Percentiles rank a stretch among this genome's conserved stretches.
Evolutionary conservation across 2,329 filamentous ascomycete genomes (phyloP).

Genomic region (Dactylella cylindrospora): DNA sequence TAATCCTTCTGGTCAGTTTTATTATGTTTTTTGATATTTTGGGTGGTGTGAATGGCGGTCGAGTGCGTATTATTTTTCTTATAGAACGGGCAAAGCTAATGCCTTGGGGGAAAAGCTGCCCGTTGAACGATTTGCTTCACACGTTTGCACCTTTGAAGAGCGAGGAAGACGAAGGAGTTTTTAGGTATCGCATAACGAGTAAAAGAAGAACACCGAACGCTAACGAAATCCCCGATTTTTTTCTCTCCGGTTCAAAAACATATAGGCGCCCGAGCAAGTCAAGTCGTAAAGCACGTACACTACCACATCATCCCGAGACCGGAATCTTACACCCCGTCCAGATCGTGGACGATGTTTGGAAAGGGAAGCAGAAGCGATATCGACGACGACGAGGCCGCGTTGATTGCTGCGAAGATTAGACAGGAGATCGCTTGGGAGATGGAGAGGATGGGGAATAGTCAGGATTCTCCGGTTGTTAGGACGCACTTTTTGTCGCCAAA

Average conservation of each 20-base stretch:
- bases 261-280: constrained; percentile 74
- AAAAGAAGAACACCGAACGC: constrained; percentile 3
- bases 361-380: constrained; percentile 70
- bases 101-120: too few species aligned
- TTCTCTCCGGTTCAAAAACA: not conserved
- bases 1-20: constrained; percentile 3
- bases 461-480: constrained; percentile 28
- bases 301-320: constrained; percentile 92
- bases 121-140: too few species aligned
- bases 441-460: constrained; percentile 50
- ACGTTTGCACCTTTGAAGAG: too few species aligned
- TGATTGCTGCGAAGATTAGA: constrained; percentile 62
- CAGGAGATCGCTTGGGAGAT: constrained; percentile 56
- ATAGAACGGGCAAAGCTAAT: constrained; percentile 2
- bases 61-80: not conserved
- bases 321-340: constrained; percentile 52
- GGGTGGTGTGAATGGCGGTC: not conserved
- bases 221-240: constrained; percentile 5
- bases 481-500: constrained; percentile 38
- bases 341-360: constrained; percentile 78
- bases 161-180: not conserved
- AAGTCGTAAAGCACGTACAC: constrained; percentile 90
- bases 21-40: not conserved
- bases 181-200: not conserved
- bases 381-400: constrained; percentile 71